Conservation (phyloP, 441 rosid genomes). For the Adansonia grandidieri region DNA sequence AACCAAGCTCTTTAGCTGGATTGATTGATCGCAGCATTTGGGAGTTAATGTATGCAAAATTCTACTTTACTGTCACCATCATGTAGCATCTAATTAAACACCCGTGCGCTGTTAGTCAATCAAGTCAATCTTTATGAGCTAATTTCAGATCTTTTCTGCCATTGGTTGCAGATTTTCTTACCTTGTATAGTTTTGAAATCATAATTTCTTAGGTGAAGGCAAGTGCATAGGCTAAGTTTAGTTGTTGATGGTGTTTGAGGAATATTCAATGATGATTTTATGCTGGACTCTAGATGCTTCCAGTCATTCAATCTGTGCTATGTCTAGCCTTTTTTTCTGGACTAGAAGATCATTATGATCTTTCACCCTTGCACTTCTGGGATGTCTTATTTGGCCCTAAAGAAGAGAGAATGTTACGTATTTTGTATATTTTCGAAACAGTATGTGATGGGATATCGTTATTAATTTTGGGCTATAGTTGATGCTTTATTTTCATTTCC, state of each 20-base stretch:
- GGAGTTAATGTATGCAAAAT: conserved; percentile 54
- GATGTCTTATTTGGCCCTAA: conserved; percentile 40
- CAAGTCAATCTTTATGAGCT: conserved; percentile 42
- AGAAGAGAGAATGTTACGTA: conserved; percentile 35
- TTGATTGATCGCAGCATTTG: conserved; percentile 37
- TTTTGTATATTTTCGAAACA: conserved; percentile 37
- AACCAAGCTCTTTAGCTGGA: conserved; percentile 40
- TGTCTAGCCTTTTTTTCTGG: conserved; percentile 21
- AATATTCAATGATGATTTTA: conserved; percentile 37
- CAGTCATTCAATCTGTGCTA: conserved; percentile 39
- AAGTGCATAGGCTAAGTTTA: conserved; percentile 47
- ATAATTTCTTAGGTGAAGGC: conserved; percentile 46
- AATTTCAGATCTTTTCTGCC: conserved; percentile 25
- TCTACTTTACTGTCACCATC: conserved; percentile 41
- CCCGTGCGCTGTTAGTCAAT: conserved; percentile 51
- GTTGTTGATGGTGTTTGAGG: conserved; percentile 36
- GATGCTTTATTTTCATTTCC: neutral
- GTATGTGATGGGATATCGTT: conserved; percentile 30
- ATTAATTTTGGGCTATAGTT: conserved; percentile 19
- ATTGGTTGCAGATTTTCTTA: conserved; percentile 32
- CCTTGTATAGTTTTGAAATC: conserved; percentile 47
- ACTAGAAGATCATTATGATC: conserved; percentile 35
- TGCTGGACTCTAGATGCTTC: conserved; percentile 33
- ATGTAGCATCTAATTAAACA: conserved; percentile 43
- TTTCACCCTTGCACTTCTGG: conserved; percentile 33